phyloP scores from a whole-genome alignment of 352 stramenopile species.

The Phytophthora rubi region DNA sequence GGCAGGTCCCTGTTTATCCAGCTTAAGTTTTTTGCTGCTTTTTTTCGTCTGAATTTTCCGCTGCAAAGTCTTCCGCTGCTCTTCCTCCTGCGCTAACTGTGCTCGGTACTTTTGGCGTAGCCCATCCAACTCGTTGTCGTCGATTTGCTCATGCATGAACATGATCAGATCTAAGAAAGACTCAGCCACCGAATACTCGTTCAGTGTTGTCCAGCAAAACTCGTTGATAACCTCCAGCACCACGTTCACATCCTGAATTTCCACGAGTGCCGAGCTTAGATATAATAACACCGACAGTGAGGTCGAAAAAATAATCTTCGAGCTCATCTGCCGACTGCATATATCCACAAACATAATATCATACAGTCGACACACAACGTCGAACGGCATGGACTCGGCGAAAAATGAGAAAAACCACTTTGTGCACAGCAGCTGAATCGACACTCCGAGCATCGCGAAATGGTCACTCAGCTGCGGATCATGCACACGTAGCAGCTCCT shows the following conservation, averaged over 20 bases:
- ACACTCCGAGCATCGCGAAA: conserved; percentile 62
- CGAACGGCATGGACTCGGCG: conserved; percentile 82
- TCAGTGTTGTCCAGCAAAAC: conserved; percentile 77
- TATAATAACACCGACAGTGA: conserved; percentile 80
- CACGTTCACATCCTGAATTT: conserved; percentile 77
- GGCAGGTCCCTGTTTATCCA: conserved; percentile 28
- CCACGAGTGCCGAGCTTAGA: conserved; percentile 68
- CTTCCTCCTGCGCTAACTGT: conserved; percentile 66
- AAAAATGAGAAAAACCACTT: conserved; percentile 91
- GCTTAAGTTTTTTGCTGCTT: conserved; percentile 39
- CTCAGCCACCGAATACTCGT: conserved; percentile 75
- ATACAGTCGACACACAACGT: conserved; percentile 78
- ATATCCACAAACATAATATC: conserved; percentile 81
- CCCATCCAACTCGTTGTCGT: conserved; percentile 60
- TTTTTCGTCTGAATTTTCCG: conserved; percentile 52
- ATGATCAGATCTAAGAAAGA: conserved; percentile 78
- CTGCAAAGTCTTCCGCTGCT: conserved; percentile 61
- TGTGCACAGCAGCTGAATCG: conserved; percentile 79
- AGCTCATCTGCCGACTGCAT: conserved; percentile 54
- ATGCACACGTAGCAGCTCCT: conserved; percentile 67
- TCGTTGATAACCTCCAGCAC: conserved; percentile 81
- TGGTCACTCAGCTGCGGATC: conserved; percentile 65
- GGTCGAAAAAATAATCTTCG: conserved; percentile 78
- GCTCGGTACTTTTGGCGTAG: conserved; percentile 61
- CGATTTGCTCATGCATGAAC: conserved; percentile 72